Conservation (phyloP, 2,329 filamentous ascomycete species). For the Phaeoacremonium minimum region DNA sequence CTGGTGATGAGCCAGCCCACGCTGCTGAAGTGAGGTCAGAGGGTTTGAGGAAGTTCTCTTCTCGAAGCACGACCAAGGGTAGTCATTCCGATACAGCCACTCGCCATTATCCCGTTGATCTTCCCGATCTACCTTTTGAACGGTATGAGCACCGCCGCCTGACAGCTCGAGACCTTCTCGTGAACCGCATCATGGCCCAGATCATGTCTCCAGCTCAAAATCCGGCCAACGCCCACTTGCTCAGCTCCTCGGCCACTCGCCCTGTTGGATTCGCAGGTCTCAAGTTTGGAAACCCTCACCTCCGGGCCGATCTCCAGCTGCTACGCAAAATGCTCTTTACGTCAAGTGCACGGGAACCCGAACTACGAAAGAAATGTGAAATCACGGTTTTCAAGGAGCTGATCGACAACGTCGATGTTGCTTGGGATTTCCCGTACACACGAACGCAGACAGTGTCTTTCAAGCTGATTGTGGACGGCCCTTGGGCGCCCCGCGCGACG, state of each 20-base stretch:
- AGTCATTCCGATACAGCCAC: no score
- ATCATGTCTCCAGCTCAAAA: constrained; percentile 19
- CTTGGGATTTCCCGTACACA: no score
- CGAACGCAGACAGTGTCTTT: no score
- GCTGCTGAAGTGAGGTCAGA: no score
- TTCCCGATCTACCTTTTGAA: constrained; percentile 22
- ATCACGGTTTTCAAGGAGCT: no score
- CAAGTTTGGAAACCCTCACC: constrained; percentile 13
- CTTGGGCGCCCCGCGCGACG: background rate
- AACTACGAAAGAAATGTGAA: no score
- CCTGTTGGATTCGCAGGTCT: constrained; percentile 10
- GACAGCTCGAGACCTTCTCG: constrained; percentile 22
- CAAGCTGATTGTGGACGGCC: no score
- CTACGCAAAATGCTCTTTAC: constrained; percentile 19
- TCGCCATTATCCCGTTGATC: constrained; percentile 27
- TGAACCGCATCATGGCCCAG: constrained; percentile 24
- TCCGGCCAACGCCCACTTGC: constrained; percentile 7
- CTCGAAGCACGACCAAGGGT: no score
- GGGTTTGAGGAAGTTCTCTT: no score
- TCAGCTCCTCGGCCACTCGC: constrained; percentile 3
- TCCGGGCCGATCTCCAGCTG: constrained; percentile 20
- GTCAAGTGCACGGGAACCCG: no score
- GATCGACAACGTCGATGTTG: no score
- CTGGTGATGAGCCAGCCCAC: no score
- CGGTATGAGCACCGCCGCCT: constrained; percentile 26